Evolutionary conservation across 2,329 filamentous ascomycete species (phyloP).

Genomic region (Arthroderma sp.): DNA sequence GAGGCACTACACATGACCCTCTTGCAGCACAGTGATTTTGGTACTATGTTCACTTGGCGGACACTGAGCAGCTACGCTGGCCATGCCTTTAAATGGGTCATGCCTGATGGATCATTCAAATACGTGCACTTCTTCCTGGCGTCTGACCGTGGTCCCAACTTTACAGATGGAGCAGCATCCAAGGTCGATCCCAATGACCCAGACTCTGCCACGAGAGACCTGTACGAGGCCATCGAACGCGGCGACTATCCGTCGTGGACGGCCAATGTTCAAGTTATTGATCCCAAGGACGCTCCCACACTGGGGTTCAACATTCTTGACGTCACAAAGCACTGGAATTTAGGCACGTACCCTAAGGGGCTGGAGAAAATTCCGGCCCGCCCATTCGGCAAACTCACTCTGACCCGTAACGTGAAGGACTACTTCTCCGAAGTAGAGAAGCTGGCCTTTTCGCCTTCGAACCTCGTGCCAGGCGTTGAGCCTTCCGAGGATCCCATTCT

Average conservation of each 20-base stretch:
- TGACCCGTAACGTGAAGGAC: slow-evolving; percentile 44
- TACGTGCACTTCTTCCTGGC: slow-evolving; percentile 48
- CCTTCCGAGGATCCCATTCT: slow-evolving; percentile 52
- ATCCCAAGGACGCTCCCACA: slow-evolving; percentile 38
- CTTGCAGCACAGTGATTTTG: slow-evolving; percentile 5
- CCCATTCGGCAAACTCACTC: slow-evolving; percentile 39
- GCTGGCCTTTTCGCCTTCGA: slow-evolving; percentile 52
- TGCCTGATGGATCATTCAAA: slow-evolving; percentile 45
- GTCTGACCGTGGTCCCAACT: slow-evolving; percentile 27
- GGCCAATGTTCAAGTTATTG: slow-evolving; percentile 44
- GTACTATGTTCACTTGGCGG: slow-evolving; percentile 8
- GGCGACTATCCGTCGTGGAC: slow-evolving; percentile 49
- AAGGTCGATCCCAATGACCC: slow-evolving; percentile 43
- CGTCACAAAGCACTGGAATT: slow-evolving; percentile 45
- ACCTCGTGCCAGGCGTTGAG: slow-evolving; percentile 51
- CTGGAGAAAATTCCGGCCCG: slow-evolving; percentile 35
- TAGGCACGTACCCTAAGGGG: slow-evolving; percentile 18
- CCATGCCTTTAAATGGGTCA: slow-evolving; percentile 8
- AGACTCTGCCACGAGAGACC: slow-evolving; percentile 47
- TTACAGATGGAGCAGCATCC: slow-evolving; percentile 42
- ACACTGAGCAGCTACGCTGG: slow-evolving; percentile 5
- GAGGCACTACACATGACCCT: slow-evolving; percentile 6
- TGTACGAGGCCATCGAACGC: slow-evolving; percentile 48
- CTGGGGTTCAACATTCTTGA: slow-evolving; percentile 45
- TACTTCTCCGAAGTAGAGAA: slow-evolving; percentile 58